A percentile compares a stretch with the other conserved stretches of the same genome.
Conservation (phyloP, 352 stramenopile species). For the Phytopythium chamaehyphon region DNA sequence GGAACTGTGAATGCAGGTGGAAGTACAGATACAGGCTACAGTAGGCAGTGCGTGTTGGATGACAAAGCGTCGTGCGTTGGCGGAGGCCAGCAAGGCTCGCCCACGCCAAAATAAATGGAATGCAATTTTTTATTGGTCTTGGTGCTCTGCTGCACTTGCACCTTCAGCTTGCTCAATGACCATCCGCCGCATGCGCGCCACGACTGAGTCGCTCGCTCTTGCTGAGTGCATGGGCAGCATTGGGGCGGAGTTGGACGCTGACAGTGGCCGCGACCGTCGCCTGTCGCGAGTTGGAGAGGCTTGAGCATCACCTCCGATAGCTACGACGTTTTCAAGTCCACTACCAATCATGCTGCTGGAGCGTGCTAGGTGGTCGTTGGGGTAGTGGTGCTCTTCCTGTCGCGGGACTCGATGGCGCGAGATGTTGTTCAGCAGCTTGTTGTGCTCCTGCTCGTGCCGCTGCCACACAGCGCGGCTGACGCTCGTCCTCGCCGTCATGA, state of each 20-base stretch:
- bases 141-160: neutral
- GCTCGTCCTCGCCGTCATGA: slow-evolving; percentile 37
- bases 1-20: slow-evolving; percentile 29
- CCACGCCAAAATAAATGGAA: slow-evolving; percentile 2
- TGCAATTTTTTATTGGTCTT: slow-evolving; percentile 1
- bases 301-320: neutral
- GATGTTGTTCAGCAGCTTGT: slow-evolving; percentile 33
- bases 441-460: slow-evolving; percentile 36
- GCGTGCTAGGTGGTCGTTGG: neutral
- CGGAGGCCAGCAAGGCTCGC: neutral
- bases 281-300: neutral
- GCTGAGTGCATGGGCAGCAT: neutral
- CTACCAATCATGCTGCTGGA: neutral
- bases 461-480: slow-evolving; percentile 34
- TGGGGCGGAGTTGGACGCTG: neutral
- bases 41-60: neutral
- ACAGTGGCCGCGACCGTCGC: slow-evolving; percentile 2
- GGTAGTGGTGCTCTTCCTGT: neutral
- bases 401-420: slow-evolving; percentile 24
- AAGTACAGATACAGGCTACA: too few relatives aligned
- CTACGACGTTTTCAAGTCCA: neutral
- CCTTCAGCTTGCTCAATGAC: slow-evolving; percentile 10
- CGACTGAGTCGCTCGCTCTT: slow-evolving; percentile 15
- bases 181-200: slow-evolving; percentile 24
- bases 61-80: neutral